Evolutionary conservation across 2,329 filamentous ascomycete species (phyloP).

Genomic region (Camillea tinctor): DNA sequence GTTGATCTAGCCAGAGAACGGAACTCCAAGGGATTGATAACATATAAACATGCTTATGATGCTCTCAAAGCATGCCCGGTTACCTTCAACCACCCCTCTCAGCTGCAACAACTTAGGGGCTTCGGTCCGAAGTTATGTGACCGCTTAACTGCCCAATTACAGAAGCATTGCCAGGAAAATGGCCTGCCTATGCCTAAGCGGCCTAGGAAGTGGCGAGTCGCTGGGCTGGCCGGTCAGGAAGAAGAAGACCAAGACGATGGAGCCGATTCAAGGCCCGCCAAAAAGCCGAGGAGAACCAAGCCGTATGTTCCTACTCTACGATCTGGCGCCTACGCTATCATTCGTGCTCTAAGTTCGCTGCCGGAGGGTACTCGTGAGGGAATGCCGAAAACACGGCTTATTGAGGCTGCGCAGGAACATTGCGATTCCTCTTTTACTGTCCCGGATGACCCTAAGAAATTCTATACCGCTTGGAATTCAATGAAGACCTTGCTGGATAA

Average conservation of each 20-base stretch:
- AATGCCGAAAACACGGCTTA: conserved; percentile 66
- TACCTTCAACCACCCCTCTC: conserved; percentile 67
- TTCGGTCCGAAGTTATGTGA: conserved; percentile 72
- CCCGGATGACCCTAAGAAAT: conserved; percentile 64
- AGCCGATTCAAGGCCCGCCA: conserved; percentile 42
- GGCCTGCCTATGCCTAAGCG: conserved; percentile 66
- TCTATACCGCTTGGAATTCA: conserved; percentile 79
- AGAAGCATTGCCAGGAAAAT: conserved; percentile 63
- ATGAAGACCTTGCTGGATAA: conserved; percentile 75
- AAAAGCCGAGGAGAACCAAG: conserved; percentile 60
- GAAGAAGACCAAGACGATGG: conserved; percentile 35
- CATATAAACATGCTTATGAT: conserved; percentile 73
- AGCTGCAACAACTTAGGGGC: conserved; percentile 70
- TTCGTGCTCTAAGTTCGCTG: conserved; percentile 63
- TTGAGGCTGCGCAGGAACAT: conserved; percentile 67
- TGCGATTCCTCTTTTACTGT: conserved; percentile 73
- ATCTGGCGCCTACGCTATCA: conserved; percentile 72
- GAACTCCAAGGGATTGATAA: conserved; percentile 68
- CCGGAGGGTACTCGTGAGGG: conserved; percentile 54
- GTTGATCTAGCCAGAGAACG: conserved; percentile 66
- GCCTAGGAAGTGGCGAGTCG: conserved; percentile 42
- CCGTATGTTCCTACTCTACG: conserved; percentile 70
- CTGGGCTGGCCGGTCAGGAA: conserved; percentile 33
- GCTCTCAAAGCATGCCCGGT: conserved; percentile 75
- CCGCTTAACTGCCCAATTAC: conserved; percentile 61